Evolutionary conservation across 1,139 yeast species (phyloP), one percentile per base, ranked within the genome.

Genomic region (Barnettozyma hawaiiensis): DNA sequence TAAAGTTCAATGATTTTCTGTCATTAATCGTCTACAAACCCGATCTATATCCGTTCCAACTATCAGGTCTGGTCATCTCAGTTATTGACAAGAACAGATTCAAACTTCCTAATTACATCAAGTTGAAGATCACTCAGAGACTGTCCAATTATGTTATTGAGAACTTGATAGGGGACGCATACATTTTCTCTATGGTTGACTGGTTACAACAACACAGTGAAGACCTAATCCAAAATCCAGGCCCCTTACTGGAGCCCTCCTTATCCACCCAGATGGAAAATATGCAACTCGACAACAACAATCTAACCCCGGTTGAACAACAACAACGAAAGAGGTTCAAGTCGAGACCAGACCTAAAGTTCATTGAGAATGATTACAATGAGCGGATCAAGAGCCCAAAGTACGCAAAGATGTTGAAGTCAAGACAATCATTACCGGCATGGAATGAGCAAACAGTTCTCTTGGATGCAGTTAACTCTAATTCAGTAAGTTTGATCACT

Each of bases 401-500:
- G 27, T 67, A 63, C 45, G 49, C 61, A 10, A 39, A 51, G 2
- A 73, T 77, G 70, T 42, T 70, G 10, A 45, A 50, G 2, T 62
- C 66, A 10, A 72, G 97, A 50, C 52, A 71, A 12, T 59, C 60
- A 4, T 65, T 92, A 27, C 97, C 98, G 0, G 97, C 97, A 0
- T 90, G 96, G 95, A 61, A 67, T 11, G 83, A 82, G 58, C 71
- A 68, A 40, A 65, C 73, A 0, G 69, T 72, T 5, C 70, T 92
- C 36, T 70, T 85, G 2, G 58, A 74, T 0, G 62, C 78, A 4
- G 76, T 92, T 6, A 67, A 71, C 31, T 51, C 67, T 1, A 76
- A 84, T 54, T 78, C 77, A 49, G 84, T 87, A 3, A 78, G 86
- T 3, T 65, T 92, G 32, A 75, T 92, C 29, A 92, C 97, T 1